Evolutionary conservation across 2,329 filamentous ascomycete species (phyloP), one percentile per base, ranked within the genome.

Genomic region (Orbilia ellipsospora): DNA sequence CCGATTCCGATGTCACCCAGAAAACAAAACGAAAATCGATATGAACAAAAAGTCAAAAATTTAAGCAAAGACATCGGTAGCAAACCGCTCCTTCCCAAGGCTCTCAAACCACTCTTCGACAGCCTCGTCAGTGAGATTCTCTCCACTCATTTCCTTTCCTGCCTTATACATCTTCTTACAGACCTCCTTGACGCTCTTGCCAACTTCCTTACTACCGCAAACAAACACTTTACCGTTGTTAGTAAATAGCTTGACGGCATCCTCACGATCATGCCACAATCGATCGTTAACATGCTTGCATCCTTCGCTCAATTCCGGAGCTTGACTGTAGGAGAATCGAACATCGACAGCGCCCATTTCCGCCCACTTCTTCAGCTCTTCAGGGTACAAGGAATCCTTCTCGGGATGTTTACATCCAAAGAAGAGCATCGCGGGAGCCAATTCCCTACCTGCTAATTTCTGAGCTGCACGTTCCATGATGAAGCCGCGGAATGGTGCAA

Each of bases 371-470:
- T 60, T 65, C 2, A 91, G 81, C 77, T 89, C 86, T 0, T 86
- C 85, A 0, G 84, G 82, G 81, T 92, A 92, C 0, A 92, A 79
- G 48, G 88, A 84, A 77, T 92, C 90, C 12, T 82, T 80, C 0
- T 83, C 84, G 0, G 86, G 85, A 4, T 83, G 80, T 13, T 87
- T 86, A 80, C 89, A 91, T 4, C 90, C 90, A 78, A 88, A 85
- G 83, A 90, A 90, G 0, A 92, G 83, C n/a, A 91, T 77, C 0
- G 89, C 88, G 0, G 86, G 87, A 0, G 88, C 89, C 0, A 91
- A 82, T 28, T 80, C 82, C 12, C 86, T 83, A 1, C 88, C 88
- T 0, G 83, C 83, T 2, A 81, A 81, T 10, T 84, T 80, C 69
- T 85, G 82, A 8, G 81, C 80, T 40, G 87, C 87, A 0, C 89